A percentile compares a stretch with the other conserved stretches of the same genome.
Evolutionary conservation across 2,329 filamentous ascomycete genomes (phyloP).

Genomic region (Alternaria rosae): DNA sequence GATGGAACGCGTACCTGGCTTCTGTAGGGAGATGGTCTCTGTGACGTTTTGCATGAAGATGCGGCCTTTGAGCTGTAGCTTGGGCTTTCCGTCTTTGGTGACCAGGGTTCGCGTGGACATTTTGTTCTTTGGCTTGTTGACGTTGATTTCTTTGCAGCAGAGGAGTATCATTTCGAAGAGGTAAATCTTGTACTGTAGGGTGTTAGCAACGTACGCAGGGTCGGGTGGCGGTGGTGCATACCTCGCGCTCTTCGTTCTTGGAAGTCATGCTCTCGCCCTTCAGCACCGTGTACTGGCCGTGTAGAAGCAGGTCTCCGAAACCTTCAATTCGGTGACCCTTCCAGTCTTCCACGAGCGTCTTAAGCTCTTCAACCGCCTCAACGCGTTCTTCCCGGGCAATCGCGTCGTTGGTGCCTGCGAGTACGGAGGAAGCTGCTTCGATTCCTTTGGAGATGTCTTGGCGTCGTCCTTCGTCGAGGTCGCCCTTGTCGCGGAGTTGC

Average conservation of each 20-base stretch:
- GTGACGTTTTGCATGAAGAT: slow-evolving; percentile 99
- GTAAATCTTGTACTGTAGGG: slow-evolving; percentile 89
- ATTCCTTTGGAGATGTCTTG: slow-evolving; percentile 79
- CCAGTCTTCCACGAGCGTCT: slow-evolving; percentile 90
- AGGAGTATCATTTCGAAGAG: slow-evolving; percentile 94
- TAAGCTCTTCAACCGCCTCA: slow-evolving; percentile 83
- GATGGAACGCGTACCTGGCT: slow-evolving; percentile 71
- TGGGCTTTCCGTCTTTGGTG: slow-evolving; percentile 76
- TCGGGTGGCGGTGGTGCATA: slow-evolving; percentile 52
- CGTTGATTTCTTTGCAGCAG: slow-evolving; percentile 93
- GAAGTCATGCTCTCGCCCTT: slow-evolving; percentile 76
- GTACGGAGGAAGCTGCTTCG: slow-evolving; percentile 79
- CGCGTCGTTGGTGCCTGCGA: slow-evolving; percentile 87
- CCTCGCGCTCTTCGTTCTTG: slow-evolving; percentile 90
- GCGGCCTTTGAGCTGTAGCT: slow-evolving; percentile 89
- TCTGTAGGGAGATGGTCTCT: slow-evolving; percentile 85
- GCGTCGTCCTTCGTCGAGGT: slow-evolving; percentile 72
- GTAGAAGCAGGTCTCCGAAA: slow-evolving; percentile 88
- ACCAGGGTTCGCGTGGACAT: slow-evolving; percentile 72
- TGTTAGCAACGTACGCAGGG: slow-evolving; percentile 9
- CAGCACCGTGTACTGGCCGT: slow-evolving; percentile 89
- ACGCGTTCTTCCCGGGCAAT: slow-evolving; percentile 86
- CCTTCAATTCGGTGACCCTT: slow-evolving; percentile 88
- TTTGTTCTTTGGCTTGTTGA: slow-evolving; percentile 78
- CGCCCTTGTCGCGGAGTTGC: slow-evolving; percentile 87